Conservation (phyloP, 139 green algal species). For the Chlamydomonas eustigma region DNA sequence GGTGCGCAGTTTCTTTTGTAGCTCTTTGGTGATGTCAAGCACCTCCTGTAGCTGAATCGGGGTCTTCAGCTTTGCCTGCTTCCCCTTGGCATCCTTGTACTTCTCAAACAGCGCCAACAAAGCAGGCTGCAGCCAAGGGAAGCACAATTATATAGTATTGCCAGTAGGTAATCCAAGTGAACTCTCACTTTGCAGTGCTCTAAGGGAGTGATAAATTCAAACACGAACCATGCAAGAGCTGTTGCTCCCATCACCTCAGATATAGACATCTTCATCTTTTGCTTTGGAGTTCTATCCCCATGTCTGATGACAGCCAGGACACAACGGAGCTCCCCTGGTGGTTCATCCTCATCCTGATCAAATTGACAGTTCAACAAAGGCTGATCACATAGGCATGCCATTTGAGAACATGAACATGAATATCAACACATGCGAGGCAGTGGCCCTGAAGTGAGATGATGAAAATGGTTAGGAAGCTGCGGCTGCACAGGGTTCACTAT, state of each 20-base stretch:
- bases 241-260: constrained; percentile 42
- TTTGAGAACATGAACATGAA: no score
- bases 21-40: constrained; percentile 74
- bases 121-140: constrained; percentile 12
- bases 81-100: constrained; percentile 85
- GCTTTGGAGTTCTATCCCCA: constrained; percentile 96
- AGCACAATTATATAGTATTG: no score
- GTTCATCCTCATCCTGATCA: background rate
- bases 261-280: constrained; percentile 87
- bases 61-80: constrained; percentile 97
- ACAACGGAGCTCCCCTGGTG: constrained; percentile 83
- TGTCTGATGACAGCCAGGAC: constrained; percentile 91
- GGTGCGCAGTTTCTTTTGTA: constrained; percentile 46
- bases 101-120: constrained; percentile 84
- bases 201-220: no score
- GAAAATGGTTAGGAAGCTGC: no score
- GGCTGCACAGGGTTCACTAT: no score
- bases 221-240: constrained; percentile 1
- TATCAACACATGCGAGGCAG: no score
- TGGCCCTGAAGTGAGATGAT: no score
- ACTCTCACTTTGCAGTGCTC: no score
- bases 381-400: no score
- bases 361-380: no score
- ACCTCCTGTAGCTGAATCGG: constrained; percentile 81
- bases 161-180: no score